Evolutionary conservation across 73 alveolate genomes (phyloP).

Genomic region (Uronychia binucleata): DNA sequence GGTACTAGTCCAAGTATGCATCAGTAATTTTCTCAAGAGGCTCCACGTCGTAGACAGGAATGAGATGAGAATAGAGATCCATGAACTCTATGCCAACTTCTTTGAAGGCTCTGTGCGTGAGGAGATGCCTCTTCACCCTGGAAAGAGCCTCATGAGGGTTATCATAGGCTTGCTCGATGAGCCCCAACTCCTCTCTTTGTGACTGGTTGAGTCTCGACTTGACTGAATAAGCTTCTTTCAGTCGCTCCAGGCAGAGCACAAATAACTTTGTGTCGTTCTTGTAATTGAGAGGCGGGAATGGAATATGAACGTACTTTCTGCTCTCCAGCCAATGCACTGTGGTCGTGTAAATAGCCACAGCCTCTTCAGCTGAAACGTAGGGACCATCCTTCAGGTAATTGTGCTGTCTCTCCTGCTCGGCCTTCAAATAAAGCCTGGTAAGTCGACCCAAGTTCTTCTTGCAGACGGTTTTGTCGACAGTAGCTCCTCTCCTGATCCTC

Average conservation of each 20-base stretch:
- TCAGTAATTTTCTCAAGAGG: constrained; percentile 99
- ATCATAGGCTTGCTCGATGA: constrained; percentile 99
- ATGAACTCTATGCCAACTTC: constrained; percentile 99
- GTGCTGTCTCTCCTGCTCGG: constrained; percentile 99
- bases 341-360: constrained; percentile 99
- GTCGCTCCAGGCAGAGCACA: constrained; percentile 97
- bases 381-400: constrained; percentile 99
- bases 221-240: constrained; percentile 98
- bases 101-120: constrained; percentile 98
- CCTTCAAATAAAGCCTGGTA: constrained; percentile 98
- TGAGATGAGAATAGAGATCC: constrained; percentile 98
- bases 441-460: constrained; percentile 99
- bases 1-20: constrained; percentile 99
- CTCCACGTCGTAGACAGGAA: constrained; percentile 99
- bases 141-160: constrained; percentile 99
- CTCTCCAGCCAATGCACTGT: constrained; percentile 98
- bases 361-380: constrained; percentile 98
- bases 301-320: constrained; percentile 98
- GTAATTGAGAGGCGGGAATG: constrained; percentile 99
- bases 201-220: constrained; percentile 94
- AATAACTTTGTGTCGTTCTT: constrained; percentile 99
- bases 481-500: constrained; percentile 99
- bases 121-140: constrained; percentile 98
- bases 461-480: constrained; percentile 99
- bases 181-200: constrained; percentile 99